Evolutionary conservation across 2,329 filamentous ascomycete genomes (phyloP), one percentile per base, ranked within the genome.

Genomic region (Pseudogymnoascus sp.): DNA sequence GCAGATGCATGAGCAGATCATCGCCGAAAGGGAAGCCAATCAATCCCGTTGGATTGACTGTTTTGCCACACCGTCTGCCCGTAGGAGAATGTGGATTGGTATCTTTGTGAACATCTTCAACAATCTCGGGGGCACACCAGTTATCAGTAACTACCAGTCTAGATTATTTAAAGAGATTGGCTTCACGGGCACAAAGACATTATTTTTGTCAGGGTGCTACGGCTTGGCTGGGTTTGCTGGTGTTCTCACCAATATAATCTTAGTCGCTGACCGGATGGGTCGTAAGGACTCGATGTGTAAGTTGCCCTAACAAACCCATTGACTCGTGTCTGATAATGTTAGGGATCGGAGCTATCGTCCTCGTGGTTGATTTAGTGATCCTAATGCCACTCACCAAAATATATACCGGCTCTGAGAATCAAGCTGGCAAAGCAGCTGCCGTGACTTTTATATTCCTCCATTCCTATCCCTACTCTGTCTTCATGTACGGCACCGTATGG

Each of bases 61-160:
- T 11, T 55, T 64, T 29, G 12, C 29, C 7, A 63, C 39, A 3
- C 61, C 55, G 4, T 63, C 61, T 41, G 58, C 61, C 11, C 58
- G 61, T 12, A 60, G 39, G 23, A 59, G 63, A 19, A 61, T 63
- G 14, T 62, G 49, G 19, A 35, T 63, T 12, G 59, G 62, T 21
- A 26, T 63, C 26, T 63, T 65, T 23, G 43, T 65, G 19, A 61
- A 49, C 12, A 59, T 63, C n/a, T 63, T 65, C 23, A 63, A 61
- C 16, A 69, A 74, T 60, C 69, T 76, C 29, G 71, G 69, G 45
- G 73, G 74, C 7, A 73, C 73, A 0, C 67, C 69, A 1, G 72
- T 74, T 38, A 75, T 75, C 23, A 73, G 75, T 59, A 74, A 76
- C 10, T 65, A 65, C 16, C 62, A 65, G 45, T 62, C 62, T 26